Conservation (phyloP, 1,139 yeast species). For the Suhomyces terraborum region DNA sequence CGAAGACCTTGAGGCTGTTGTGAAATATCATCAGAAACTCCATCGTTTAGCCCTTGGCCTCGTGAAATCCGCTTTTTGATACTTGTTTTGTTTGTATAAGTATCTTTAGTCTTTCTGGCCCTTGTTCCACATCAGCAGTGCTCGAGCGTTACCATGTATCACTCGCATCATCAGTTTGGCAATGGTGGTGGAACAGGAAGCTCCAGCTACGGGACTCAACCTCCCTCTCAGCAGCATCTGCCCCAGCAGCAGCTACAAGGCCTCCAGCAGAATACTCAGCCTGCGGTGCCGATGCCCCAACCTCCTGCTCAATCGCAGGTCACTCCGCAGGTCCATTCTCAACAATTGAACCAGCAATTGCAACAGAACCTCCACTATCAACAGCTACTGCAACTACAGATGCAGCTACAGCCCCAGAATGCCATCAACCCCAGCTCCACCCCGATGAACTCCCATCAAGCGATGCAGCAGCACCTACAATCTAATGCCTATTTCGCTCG, state of each 20-base stretch:
- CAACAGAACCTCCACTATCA: slow-evolving; percentile 16
- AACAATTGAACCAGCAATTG: slow-evolving; percentile 12
- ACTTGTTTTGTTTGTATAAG: neutral
- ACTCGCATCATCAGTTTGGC: slow-evolving; percentile 18
- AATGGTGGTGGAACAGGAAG: slow-evolving; percentile 3
- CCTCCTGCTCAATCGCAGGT: neutral
- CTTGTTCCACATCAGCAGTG: slow-evolving; percentile 1
- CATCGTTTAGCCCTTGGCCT: neutral
- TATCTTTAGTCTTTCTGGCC: neutral
- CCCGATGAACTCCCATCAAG: slow-evolving; percentile 6
- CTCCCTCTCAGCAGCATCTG: slow-evolving; percentile 14
- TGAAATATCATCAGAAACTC: neutral
- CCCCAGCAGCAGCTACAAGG: slow-evolving; percentile 15
- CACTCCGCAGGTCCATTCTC: neutral
- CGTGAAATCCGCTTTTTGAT: neutral
- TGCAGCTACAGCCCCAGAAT: slow-evolving; percentile 17
- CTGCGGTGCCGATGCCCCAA: neutral
- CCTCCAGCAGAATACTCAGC: neutral
- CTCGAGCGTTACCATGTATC: slow-evolving; percentile 16
- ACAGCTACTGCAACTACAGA: slow-evolving; percentile 17
- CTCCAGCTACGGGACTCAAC: slow-evolving; percentile 4
- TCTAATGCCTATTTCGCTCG: slow-evolving; percentile 12
- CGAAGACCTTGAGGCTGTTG: slow-evolving; percentile 4
- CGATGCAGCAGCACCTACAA: slow-evolving; percentile 13
- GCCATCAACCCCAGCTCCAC: slow-evolving; percentile 15